Evolutionary conservation across 306 rosid genomes (phyloP), one percentile per base, ranked within the genome.

Genomic region (Acacia acuminata): DNA sequence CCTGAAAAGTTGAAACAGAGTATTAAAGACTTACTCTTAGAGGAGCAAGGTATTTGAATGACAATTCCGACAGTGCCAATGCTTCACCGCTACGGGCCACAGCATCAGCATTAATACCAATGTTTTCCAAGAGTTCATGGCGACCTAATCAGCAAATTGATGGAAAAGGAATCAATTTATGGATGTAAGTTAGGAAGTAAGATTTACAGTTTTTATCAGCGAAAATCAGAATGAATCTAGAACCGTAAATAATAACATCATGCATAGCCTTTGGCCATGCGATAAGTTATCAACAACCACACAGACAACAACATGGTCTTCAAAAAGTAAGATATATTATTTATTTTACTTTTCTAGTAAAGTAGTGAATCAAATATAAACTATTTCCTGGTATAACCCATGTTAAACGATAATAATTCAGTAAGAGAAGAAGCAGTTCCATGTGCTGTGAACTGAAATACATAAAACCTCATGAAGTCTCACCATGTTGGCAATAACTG

Each of bases 401-500:
- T 47, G 32, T 48, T 16, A 24, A 45, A 71, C 43, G 20, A 10
- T 79, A 27, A 71, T 36, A 82, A 53, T 45, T 25, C 75, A 76
- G 69, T 38, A 45, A 68, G 51, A n/a, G 64, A 34, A 68, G 63
- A 34, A 68, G 63, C 32, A 53, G 69, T 81, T 77, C 63, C 38
- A 8, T 40, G 20, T 68, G 47, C 53, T 60, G 64, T 73, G 42
- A 64, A 34, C 13, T 25, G 40, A 51, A 12, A 74, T 3, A 45
- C 70, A 84, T 11, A 22, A 38, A 38, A 83, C 78, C 36, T 77
- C 65, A 72, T 24, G 82, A 65, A 65, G 73, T 50, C 92, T 89
- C 73, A 95, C 99, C 92, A 42, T 90, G 97, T 78, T 95, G 98
- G 69, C 99, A 96, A 84, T 93, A 96, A 85, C 96, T 91, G 76